phyloP scores from a whole-genome alignment of 106 monocot genomes.

The Allium cepa region DNA sequence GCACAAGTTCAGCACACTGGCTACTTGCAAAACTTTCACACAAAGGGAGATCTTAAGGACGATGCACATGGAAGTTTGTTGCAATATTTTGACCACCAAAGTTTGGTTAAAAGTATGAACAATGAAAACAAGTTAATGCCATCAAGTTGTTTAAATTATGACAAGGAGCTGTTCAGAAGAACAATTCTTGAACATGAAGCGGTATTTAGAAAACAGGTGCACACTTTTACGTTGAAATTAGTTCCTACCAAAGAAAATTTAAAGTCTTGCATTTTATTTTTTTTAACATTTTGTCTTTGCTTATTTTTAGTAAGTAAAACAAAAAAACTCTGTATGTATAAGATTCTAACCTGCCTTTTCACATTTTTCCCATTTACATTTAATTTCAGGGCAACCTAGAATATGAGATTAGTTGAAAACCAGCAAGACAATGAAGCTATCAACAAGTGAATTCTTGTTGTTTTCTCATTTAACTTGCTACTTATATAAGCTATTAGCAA shows the following conservation, averaged over 20 bases:
- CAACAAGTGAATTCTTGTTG: background rate
- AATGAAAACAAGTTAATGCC: constrained; percentile 12
- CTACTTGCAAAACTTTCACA: constrained; percentile 33
- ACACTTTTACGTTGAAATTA: background rate
- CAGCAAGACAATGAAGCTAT: background rate
- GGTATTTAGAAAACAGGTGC: constrained; percentile 81
- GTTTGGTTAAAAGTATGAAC: constrained; percentile 14
- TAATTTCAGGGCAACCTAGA: background rate
- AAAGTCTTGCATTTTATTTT: background rate
- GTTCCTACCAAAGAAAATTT: background rate
- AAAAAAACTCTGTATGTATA: background rate
- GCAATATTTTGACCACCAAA: constrained; percentile 26
- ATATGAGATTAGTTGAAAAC: background rate
- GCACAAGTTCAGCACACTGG: constrained; percentile 46
- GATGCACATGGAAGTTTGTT: constrained; percentile 30
- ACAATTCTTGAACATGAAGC: constrained; percentile 90
- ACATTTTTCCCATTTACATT: background rate
- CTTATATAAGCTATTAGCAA: background rate
- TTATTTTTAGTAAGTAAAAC: background rate
- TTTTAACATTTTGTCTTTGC: background rate
- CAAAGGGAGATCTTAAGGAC: constrained; percentile 41
- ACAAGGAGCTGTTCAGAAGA: constrained; percentile 64
- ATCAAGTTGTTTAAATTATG: constrained; percentile 31
- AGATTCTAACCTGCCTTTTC: background rate
- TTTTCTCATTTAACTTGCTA: background rate